A percentile compares a stretch with the other conserved stretches of the same genome.
Evolutionary conservation across 1,139 yeast genomes (phyloP).

Genomic region (Scheffersomyces illinoinensis): DNA sequence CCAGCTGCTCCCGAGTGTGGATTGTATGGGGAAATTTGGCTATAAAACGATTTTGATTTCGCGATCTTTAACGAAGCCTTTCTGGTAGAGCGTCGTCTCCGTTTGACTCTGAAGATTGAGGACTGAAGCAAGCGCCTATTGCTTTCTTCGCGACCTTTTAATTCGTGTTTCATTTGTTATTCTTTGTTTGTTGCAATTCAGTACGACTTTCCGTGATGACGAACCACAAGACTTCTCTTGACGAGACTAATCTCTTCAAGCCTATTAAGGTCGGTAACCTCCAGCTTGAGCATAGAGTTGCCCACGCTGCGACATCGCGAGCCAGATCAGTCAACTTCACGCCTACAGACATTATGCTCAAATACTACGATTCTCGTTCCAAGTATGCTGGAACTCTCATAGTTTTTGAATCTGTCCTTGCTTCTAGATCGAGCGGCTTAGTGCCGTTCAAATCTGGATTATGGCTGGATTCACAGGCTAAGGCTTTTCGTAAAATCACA

Average conservation of each 20-base stretch:
- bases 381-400: conserved; percentile 55
- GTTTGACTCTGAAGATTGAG: not conserved
- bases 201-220: not conserved
- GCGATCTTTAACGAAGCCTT: not conserved
- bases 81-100: too few relatives aligned
- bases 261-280: conserved; percentile 46
- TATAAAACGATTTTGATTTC: not conserved
- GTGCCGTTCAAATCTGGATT: conserved; percentile 20
- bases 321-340: conserved; percentile 42
- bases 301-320: conserved; percentile 56
- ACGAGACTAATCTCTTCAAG: conserved; percentile 42
- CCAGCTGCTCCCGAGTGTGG: not conserved
- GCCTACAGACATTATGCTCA: conserved; percentile 45
- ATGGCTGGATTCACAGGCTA: conserved; percentile 10
- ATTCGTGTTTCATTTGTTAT: too few relatives aligned
- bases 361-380: conserved; percentile 56
- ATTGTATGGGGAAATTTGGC: not conserved
- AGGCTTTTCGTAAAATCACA: conserved; percentile 34
- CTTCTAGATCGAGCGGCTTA: conserved; percentile 23
- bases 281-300: conserved; percentile 42
- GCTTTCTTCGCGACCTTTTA: not conserved
- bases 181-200: too few relatives aligned
- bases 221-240: not conserved
- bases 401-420: conserved; percentile 36
- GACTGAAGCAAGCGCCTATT: not conserved